These are phyloP conservation scores for Babesia bovis DNA, from an alignment of 169 alveolate species.

Conservation along the genomic window DNA sequence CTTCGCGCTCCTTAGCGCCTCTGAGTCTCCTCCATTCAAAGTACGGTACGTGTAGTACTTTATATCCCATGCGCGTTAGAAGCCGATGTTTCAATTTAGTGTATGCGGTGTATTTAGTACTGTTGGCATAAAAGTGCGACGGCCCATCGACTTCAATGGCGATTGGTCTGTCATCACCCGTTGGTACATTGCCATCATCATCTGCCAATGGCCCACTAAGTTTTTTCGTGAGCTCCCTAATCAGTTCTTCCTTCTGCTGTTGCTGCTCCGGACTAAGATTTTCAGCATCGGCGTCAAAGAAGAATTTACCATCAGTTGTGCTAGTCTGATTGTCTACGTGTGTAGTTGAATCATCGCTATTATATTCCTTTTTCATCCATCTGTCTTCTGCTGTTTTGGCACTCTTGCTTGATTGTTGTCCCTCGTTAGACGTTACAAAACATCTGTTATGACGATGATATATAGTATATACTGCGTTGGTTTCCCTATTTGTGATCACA, in stretches of 20 bases:
- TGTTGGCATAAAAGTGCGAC: constrained; percentile 87
- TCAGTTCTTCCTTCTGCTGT: constrained; percentile 61
- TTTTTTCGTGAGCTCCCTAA: constrained; percentile 57
- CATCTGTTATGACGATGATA: too few species aligned
- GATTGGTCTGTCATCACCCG: constrained; percentile 67
- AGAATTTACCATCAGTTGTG: constrained; percentile 38
- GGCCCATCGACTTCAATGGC: constrained; percentile 92
- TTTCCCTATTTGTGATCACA: too few species aligned
- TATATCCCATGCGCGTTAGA: constrained; percentile 86
- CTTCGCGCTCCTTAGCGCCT: constrained; percentile 88
- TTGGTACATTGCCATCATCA: constrained; percentile 63
- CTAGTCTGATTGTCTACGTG: not conserved
- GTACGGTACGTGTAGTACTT: constrained; percentile 75
- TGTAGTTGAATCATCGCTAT: not conserved
- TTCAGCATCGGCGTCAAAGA: constrained; percentile 60
- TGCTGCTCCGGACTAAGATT: constrained; percentile 64
- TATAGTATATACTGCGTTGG: too few species aligned
- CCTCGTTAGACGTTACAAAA: too few species aligned
- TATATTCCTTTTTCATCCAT: constrained; percentile 30
- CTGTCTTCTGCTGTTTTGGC: constrained; percentile 4
- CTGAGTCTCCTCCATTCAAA: constrained; percentile 82
- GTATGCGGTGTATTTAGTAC: constrained; percentile 81
- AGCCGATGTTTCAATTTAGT: constrained; percentile 90
- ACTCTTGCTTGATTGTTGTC: too few species aligned
- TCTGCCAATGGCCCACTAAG: constrained; percentile 71